Base-by-base conservation (phyloP, 495 filamentous ascomycete species). In the Penicilliopsis zonata region DNA sequence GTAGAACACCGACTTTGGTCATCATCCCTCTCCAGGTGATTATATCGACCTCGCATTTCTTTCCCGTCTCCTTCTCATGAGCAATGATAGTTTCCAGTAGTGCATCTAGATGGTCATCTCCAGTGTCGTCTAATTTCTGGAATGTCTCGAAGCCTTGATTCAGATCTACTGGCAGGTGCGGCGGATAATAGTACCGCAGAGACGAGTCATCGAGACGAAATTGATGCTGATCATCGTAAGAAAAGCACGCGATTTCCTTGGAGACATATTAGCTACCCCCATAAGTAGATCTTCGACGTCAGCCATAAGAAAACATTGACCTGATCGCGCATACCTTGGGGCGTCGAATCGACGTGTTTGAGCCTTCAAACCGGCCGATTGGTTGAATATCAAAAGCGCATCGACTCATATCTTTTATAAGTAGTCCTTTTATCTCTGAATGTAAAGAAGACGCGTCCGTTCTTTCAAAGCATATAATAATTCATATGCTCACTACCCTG, bases 21-120 rank as follows among this genome's bases (percentile, higher is more conserved):
- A 99, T 84, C 85, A 99, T 95, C 13, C 90, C 90, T 44, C 90
- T 64, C 88, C 88, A 99, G 0, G 88, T 95, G 28, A 96, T 70
- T 27, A 99, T 50, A 38, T 94, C 79, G 6, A 78, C 77, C 26
- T 82, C 73, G 20, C 77, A 76, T 46, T 61, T 74, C 44, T 72
- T 70, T 7, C 68, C 69, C 4, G 67, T 73, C 34, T 73, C 64
- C 45, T 72, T 61, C 52, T 96, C 90, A 21, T 80, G 59, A 23
- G 65, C 67, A 13, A 74, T 62, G 23, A 99, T 78, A 4, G 84
- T 80, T 24, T 70, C 72, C 20, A 99, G 61, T 13, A 99, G 57
- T 31, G 77, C 74, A 60, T 94, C 83, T 12, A 99, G 56, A 53
- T 96, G 92, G 46, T 88, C 85, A 57, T 95, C 88, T 5, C 61